Percentiles rank a stretch among this genome's conserved stretches.
Evolutionary conservation across 208 protist genomes (phyloP).

Genomic region (Angomonas deanei): DNA sequence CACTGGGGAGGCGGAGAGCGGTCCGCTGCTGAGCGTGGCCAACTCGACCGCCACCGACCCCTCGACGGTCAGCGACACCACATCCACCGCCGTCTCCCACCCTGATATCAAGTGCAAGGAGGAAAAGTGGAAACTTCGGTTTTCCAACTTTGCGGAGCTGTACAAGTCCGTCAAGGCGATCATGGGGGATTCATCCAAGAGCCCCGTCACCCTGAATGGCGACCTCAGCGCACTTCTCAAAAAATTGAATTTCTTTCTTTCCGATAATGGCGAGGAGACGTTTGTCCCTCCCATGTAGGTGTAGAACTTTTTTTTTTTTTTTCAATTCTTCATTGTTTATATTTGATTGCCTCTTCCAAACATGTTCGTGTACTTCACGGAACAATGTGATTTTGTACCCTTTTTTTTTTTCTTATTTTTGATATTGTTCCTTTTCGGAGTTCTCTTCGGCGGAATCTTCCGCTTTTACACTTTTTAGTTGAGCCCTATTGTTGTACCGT

Average conservation of each 20-base stretch:
- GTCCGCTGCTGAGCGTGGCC: not conserved
- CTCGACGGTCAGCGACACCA: not conserved
- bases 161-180: not conserved
- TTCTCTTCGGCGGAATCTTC: not conserved
- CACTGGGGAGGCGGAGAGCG: not conserved
- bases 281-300: not conserved
- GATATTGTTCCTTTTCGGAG: not conserved
- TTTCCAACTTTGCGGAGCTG: constrained; percentile 1
- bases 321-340: not conserved
- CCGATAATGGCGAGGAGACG: not conserved
- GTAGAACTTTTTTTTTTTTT: not conserved
- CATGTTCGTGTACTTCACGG: not conserved
- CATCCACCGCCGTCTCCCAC: not conserved
- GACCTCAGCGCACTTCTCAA: constrained; percentile 1
- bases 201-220: not conserved
- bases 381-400: not conserved
- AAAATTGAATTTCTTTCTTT: not conserved
- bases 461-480: no score
- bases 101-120: not conserved
- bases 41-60: not conserved
- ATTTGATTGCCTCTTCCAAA: not conserved
- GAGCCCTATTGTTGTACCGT: no score
- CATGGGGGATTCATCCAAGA: not conserved
- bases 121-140: constrained; percentile 4
- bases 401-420: not conserved